Evolutionary conservation across 1,284 basidiomycete genomes (phyloP).

Genomic region (Microbotryum lychnidis-dioicae): DNA sequence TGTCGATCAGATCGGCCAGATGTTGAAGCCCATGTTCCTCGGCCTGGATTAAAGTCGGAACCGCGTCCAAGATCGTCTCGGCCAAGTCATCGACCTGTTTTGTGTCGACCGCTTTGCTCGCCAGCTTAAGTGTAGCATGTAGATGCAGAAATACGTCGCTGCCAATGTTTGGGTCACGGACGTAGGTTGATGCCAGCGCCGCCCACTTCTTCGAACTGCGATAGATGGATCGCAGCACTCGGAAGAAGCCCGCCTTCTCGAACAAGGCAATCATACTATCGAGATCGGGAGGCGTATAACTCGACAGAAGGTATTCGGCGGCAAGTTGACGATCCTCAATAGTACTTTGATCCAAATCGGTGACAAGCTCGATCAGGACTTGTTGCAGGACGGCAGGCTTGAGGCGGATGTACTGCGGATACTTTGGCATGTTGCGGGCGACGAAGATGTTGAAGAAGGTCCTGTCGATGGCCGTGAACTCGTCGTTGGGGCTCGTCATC

Average conservation of each 20-base stretch:
- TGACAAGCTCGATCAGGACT: conserved; percentile 68
- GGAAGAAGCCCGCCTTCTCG: conserved; percentile 75
- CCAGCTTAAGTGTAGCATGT: conserved; percentile 22
- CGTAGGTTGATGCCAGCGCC: conserved; percentile 59
- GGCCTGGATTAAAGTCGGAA: conserved; percentile 20
- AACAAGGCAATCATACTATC: conserved; percentile 63
- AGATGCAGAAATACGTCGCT: conserved; percentile 50
- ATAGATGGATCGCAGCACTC: conserved; percentile 76
- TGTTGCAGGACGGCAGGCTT: conserved; percentile 59
- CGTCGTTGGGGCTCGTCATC: conserved; percentile 34
- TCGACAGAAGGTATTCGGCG: conserved; percentile 87
- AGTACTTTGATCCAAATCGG: conserved; percentile 62
- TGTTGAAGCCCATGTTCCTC: conserved; percentile 51
- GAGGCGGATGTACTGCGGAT: conserved; percentile 77
- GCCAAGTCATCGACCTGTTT: conserved; percentile 11
- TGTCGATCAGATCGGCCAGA: conserved; percentile 68
- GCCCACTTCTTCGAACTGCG: conserved; percentile 68
- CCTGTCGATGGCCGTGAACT: conserved; percentile 51
- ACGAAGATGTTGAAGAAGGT: conserved; percentile 92
- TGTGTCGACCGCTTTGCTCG: background rate
- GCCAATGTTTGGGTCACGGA: conserved; percentile 66
- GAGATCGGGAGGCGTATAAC: conserved; percentile 72
- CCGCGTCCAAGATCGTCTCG: conserved; percentile 23
- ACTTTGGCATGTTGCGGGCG: conserved; percentile 93
- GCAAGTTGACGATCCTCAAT: conserved; percentile 91